Evolutionary conservation across 257 asterid species (phyloP).

Genomic region (Solanum raphanifolium): DNA sequence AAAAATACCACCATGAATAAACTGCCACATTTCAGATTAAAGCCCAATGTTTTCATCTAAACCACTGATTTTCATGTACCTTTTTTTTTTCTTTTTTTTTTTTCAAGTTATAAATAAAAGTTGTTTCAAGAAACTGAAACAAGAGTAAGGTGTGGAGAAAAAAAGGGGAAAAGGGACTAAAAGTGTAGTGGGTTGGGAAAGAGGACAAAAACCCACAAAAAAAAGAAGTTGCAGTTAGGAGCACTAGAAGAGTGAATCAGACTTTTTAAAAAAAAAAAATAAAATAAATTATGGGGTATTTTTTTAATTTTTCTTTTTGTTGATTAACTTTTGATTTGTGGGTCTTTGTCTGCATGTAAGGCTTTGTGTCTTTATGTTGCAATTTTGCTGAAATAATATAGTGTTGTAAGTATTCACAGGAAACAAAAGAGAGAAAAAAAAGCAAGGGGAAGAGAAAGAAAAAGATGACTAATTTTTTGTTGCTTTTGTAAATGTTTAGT

Average conservation of each 20-base stretch:
- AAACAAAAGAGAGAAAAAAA: constrained; percentile 12
- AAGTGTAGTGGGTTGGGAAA: constrained; percentile 26
- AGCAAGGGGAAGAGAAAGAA: neutral
- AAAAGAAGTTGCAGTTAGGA: neutral
- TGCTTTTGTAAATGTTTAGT: constrained; percentile 25
- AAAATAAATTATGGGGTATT: neutral
- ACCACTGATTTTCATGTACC: constrained; percentile 31
- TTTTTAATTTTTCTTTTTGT: neutral
- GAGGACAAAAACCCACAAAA: constrained; percentile 4
- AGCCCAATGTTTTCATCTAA: constrained; percentile 7
- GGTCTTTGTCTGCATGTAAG: constrained; percentile 25
- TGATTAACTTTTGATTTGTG: constrained; percentile 25
- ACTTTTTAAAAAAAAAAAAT: neutral
- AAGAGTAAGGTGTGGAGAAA: neutral
- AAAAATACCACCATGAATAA: neutral
- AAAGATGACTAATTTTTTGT: constrained; percentile 19
- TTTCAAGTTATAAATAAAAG: neutral
- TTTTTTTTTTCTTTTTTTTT: neutral
- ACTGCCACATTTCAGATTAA: neutral
- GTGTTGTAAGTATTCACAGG: constrained; percentile 15
- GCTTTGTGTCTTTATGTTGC: constrained; percentile 23
- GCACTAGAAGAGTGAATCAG: neutral
- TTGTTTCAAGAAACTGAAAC: neutral
- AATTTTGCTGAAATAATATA: constrained; percentile 28
- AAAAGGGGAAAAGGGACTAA: neutral